phyloP scores from a whole-genome alignment of 2,329 filamentous ascomycete species.

The Phaeoacremonium minimum region DNA sequence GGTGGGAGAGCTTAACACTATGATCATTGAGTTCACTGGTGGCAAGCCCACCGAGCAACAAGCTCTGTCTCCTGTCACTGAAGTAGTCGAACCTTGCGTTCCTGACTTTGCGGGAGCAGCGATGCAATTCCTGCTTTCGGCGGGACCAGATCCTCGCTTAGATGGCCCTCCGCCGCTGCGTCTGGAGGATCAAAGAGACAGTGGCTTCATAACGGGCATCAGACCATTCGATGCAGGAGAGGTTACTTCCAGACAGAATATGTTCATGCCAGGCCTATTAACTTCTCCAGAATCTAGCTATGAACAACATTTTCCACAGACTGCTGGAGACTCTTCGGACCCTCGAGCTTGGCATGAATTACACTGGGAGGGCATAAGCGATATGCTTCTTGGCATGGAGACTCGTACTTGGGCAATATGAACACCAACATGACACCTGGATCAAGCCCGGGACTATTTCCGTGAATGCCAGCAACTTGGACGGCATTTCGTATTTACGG shows the following conservation, averaged over 20 bases:
- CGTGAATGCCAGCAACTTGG: too few relatives aligned
- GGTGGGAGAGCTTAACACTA: conserved; percentile 24
- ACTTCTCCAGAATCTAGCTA: not conserved
- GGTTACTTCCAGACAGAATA: not conserved
- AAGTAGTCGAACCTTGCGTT: not conserved
- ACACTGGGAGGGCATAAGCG: conserved; percentile 8
- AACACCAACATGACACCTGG: too few relatives aligned
- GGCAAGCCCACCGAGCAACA: not conserved
- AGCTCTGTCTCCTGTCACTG: not conserved
- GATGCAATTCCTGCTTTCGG: not conserved
- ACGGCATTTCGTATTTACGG: too few relatives aligned
- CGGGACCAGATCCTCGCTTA: not conserved
- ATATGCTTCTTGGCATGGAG: conserved; percentile 7
- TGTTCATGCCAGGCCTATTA: not conserved
- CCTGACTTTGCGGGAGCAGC: not conserved
- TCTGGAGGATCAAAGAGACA: not conserved
- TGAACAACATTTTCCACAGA: not conserved
- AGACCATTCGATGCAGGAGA: not conserved
- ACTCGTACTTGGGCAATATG: not conserved
- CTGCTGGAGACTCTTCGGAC: not conserved
- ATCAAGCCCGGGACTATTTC: too few relatives aligned
- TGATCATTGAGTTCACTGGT: conserved; percentile 10
- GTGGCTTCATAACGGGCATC: not conserved
- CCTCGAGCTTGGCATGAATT: conserved; percentile 4
- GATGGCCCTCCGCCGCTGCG: not conserved